Evolutionary conservation across 345 rosid species (phyloP).

Genomic region (Hevea brasiliensis): DNA sequence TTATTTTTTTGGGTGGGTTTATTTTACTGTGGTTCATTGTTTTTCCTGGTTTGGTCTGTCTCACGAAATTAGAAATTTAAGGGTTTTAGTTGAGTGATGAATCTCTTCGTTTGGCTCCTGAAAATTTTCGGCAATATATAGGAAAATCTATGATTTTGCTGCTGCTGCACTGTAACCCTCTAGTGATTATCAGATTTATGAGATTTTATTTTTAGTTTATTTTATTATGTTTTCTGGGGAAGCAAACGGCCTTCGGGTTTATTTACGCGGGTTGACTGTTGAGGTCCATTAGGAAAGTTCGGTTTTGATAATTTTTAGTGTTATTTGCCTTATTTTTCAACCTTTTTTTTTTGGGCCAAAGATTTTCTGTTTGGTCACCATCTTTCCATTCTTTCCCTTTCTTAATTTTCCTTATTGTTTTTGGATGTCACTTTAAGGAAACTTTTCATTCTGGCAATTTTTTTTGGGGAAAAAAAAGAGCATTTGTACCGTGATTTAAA

Average conservation of each 20-base stretch:
- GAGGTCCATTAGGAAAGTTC: neutral
- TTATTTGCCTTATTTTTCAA: neutral
- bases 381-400: constrained; percentile 17
- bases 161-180: neutral
- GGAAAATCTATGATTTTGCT: constrained; percentile 7
- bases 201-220: neutral
- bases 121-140: constrained; percentile 13
- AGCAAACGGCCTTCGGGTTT: constrained; percentile 2
- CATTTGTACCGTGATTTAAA: neutral
- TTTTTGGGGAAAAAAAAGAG: neutral
- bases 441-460: too few species aligned
- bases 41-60: neutral
- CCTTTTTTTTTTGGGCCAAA: neutral
- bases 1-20: neutral
- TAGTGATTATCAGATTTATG: neutral
- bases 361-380: constrained; percentile 3
- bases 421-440: constrained; percentile 1
- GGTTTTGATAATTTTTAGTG: neutral
- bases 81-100: constrained; percentile 20
- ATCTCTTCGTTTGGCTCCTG: constrained; percentile 11
- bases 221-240: neutral
- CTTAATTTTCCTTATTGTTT: neutral
- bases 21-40: neutral
- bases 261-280: neutral
- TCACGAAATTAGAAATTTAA: constrained; percentile 15